Percentiles rank a stretch among this genome's conserved stretches.
These are phyloP conservation scores for Nissolia schottii DNA, from an alignment of 306 rosid species.

Conservation along the genomic window DNA sequence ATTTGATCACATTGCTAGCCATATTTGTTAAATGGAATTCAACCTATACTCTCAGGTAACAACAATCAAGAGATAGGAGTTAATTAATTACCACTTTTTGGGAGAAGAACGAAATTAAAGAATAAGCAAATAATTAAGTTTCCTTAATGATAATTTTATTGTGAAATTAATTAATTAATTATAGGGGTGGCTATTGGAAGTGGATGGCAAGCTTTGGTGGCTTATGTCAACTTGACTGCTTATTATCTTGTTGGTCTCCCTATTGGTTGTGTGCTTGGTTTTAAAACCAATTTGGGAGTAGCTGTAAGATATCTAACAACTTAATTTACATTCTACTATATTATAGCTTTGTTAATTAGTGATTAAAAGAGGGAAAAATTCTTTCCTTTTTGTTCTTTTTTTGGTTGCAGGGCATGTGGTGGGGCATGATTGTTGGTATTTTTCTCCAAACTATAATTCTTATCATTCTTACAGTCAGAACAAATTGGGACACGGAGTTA, in stretches of 20 bases:
- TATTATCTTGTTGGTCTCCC: slow-evolving; percentile 52
- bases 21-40: background rate
- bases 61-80: background rate
- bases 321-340: too few species aligned
- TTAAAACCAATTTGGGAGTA: slow-evolving; percentile 44
- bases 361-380: too few species aligned
- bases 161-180: too few species aligned
- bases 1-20: slow-evolving; percentile 6
- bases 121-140: background rate
- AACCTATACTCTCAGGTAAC: too few species aligned
- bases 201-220: slow-evolving; percentile 64
- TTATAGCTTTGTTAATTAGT: too few species aligned
- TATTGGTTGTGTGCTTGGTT: slow-evolving; percentile 52
- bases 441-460: background rate
- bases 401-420: slow-evolving; percentile 13
- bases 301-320: slow-evolving; percentile 51
- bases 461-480: background rate
- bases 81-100: too few species aligned
- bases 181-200: slow-evolving; percentile 63
- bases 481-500: background rate
- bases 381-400: background rate
- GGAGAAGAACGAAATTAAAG: background rate
- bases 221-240: slow-evolving; percentile 46
- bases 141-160: background rate
- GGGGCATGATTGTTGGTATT: slow-evolving; percentile 3